Percentiles rank a stretch among this genome's conserved stretches.
Evolutionary conservation across 2,329 filamentous ascomycete genomes (phyloP).

Genomic region (Zopfia rhizophila): DNA sequence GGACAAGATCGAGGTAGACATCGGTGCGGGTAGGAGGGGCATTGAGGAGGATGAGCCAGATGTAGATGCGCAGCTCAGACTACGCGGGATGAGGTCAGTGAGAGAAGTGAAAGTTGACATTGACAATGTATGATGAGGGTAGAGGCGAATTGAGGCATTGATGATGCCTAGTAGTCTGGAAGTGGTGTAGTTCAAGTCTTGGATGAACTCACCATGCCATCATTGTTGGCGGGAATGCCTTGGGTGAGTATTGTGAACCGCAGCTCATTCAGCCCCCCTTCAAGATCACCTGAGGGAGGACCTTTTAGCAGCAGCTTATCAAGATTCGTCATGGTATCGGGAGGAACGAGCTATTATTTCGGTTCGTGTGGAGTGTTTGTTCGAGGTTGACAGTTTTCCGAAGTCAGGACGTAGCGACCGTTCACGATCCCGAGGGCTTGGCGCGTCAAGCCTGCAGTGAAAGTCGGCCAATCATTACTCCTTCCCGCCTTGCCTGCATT

Average conservation of each 20-base stretch:
- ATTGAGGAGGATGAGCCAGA: conserved; percentile 94
- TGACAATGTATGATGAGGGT: conserved; percentile 1
- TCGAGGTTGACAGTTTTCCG: too few species aligned
- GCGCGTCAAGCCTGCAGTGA: too few species aligned
- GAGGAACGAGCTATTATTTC: too few species aligned
- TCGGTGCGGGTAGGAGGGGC: conserved; percentile 86
- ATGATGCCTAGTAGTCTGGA: conserved; percentile 9
- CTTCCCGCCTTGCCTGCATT: too few species aligned
- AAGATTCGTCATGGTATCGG: conserved; percentile 62
- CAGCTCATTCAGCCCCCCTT: conserved; percentile 74
- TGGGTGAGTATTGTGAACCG: conserved; percentile 79
- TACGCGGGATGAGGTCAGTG: conserved; percentile 53
- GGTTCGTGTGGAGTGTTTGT: too few species aligned
- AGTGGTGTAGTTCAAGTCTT: too few species aligned
- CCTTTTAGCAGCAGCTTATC: conserved; percentile 84
- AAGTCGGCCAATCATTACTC: too few species aligned
- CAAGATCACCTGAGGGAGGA: conserved; percentile 75
- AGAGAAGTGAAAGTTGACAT: conserved; percentile 13
- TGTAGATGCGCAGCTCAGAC: conserved; percentile 93
- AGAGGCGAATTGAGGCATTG: conserved; percentile 2
- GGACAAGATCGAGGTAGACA: conserved; percentile 87
- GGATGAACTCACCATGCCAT: conserved; percentile 80
- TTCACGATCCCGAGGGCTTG: too few species aligned
- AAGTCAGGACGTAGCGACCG: too few species aligned
- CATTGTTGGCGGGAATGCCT: conserved; percentile 79